Base-by-base conservation (phyloP, 768 basidiomycete genomes). In the Mycena rosella region DNA sequence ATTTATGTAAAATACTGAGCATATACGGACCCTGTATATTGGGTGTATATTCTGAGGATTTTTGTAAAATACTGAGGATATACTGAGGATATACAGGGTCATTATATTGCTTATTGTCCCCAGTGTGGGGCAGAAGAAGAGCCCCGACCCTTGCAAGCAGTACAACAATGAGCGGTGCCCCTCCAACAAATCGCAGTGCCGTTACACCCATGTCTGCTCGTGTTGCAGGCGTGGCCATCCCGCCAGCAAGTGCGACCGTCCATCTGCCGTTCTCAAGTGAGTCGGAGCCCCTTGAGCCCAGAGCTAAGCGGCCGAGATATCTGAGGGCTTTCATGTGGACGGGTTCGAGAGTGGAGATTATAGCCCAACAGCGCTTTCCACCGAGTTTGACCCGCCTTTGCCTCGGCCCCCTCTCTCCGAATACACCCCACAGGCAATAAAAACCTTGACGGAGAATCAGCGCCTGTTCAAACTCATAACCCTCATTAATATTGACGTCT, bases 401-500 rank as follows among this genome's bases (percentile, higher is more conserved):
- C 71, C 74, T 0, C 54, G 66, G 0, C 70, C 73, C 5, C 73
- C 77, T 2, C 2, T 9, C 0, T 22, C 27, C 1, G 72, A 66
- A n/a, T 45, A 60, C 1, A 76, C 83, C 42, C 32, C 44, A 0
- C 29, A 57, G 0, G 75, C 73, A 0, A 5, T 61, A 0, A 5
- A 58, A 0, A 84, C 81, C 0, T 76, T 84, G 7, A 0, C 7
- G 0, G n/a, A 63, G 0, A 36, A 78, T 17, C 78, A 77, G 1
- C 38, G 78, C 1, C 69, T 85, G 0, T 85, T 87, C 71, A 48
- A 74, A 1, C 74, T 86, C 2, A 65, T 78, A 0, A 81, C 78
- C 0, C 83, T 82, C 13, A 61, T 73, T 27, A 68, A 66, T 20
- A 60, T 62, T 30, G 40, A 63, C 10, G 10, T n/a, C 0, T 74